Conservation (phyloP, 768 basidiomycete genomes). For the Mycena belliarum region DNA sequence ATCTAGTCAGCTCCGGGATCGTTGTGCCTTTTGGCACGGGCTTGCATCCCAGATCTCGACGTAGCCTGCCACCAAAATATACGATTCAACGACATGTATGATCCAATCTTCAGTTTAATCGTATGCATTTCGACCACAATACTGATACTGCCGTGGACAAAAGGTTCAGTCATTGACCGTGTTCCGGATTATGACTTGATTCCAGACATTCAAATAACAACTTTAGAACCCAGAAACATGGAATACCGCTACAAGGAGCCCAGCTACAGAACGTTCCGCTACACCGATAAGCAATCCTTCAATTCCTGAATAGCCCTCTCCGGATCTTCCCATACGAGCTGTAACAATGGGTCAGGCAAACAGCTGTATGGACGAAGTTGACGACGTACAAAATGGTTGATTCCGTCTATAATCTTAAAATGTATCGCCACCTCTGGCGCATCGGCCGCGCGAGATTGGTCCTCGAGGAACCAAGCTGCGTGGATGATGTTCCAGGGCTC, state of each 20-base stretch:
- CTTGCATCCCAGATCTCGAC: constrained; percentile 18
- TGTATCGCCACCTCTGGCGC: constrained; percentile 10
- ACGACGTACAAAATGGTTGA: constrained; percentile 29
- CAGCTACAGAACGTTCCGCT: neutral
- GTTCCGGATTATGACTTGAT: no score
- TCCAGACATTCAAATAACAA: no score
- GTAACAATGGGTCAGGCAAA: neutral
- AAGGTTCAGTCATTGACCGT: no score
- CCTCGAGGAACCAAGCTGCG: constrained; percentile 24
- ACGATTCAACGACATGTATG: no score
- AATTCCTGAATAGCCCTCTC: constrained; percentile 15
- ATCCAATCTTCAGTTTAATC: no score
- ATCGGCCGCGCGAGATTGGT: constrained; percentile 9
- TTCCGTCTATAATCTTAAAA: constrained; percentile 16
- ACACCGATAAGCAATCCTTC: constrained; percentile 12
- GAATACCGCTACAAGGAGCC: neutral
- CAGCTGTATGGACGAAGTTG: neutral
- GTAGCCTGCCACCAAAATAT: no score
- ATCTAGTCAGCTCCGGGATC: constrained; percentile 16
- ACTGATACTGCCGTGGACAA: no score
- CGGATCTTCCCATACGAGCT: constrained; percentile 24
- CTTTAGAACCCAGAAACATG: no score
- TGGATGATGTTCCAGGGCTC: constrained; percentile 18
- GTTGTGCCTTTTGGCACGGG: constrained; percentile 36
- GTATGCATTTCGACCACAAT: no score